Evolutionary conservation across 768 basidiomycete species (phyloP).

Genomic region (Suillus subalutaceus): DNA sequence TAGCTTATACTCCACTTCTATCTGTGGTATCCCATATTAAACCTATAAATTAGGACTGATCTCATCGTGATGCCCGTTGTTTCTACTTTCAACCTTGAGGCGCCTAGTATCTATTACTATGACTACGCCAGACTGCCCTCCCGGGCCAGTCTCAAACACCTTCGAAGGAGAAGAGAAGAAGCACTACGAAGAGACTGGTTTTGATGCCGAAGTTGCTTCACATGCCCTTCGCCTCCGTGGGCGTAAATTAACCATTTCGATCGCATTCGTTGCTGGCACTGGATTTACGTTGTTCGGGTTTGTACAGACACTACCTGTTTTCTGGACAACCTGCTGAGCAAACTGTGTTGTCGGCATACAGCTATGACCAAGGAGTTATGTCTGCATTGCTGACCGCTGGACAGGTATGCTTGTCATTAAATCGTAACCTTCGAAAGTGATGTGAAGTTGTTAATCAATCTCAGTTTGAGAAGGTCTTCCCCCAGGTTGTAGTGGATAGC

Average conservation of each 20-base stretch:
- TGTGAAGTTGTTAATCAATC: not conserved
- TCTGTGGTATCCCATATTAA: not conserved
- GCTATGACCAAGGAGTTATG: slow-evolving; percentile 76
- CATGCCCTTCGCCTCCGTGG: slow-evolving; percentile 43
- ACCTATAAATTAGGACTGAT: not conserved
- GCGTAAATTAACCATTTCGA: slow-evolving; percentile 44
- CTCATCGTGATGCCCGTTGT: not conserved
- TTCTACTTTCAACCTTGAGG: not conserved
- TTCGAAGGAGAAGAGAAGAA: slow-evolving; percentile 6
- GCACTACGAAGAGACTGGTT: slow-evolving; percentile 27
- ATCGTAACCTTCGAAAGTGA: not conserved
- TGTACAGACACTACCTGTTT: slow-evolving; percentile 12
- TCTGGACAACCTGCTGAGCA: not conserved
- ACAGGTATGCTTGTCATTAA: slow-evolving; percentile 36
- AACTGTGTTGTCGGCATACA: slow-evolving; percentile 19
- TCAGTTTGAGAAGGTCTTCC: slow-evolving; percentile 61
- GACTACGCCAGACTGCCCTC: not conserved
- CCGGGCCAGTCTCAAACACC: not conserved
- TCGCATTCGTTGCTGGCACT: slow-evolving; percentile 60
- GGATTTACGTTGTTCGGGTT: slow-evolving; percentile 68
- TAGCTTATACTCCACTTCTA: not conserved
- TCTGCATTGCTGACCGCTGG: slow-evolving; percentile 61
- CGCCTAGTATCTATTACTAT: not conserved
- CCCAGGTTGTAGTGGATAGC: slow-evolving; percentile 48
- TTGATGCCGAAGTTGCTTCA: slow-evolving; percentile 38